Evolutionary conservation across 1,139 yeast genomes (phyloP), one percentile per base, ranked within the genome.

Genomic region (Yamadazyma taylorii): DNA sequence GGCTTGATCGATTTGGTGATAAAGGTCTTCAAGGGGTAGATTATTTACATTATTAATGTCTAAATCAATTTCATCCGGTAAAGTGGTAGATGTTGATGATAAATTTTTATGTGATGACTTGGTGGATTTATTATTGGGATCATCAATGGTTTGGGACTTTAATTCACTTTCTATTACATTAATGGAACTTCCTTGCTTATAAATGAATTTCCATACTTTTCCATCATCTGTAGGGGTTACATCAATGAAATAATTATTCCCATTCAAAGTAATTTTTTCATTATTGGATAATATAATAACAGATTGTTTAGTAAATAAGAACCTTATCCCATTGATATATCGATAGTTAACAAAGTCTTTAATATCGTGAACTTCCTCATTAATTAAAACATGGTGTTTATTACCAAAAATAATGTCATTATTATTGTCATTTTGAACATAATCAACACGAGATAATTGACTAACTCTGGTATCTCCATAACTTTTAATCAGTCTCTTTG

Each of bases 111-210:
- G n/a, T n/a, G n/a, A n/a, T n/a, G n/a, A n/a, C n/a, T n/a, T n/a
- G n/a, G n/a, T n/a, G n/a, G n/a, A n/a, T n/a, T n/a, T n/a, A n/a
- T n/a, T n/a, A n/a, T n/a, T n/a, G n/a, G n/a, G n/a, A n/a, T n/a
- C n/a, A 7, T 25, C 29, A 9, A 41, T 24, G 2, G 38, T 32
- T 28, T 41, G 40, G 11, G 38, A 17, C n/a, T 12, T 25, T 19
- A 39, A 16, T 17, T 39, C 38, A 14, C 39, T 17, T 13, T 8
- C 15, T 12, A 26, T 19, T 19, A 33, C 31, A 8, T 31, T 35
- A 11, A 41, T 29, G 3, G 42, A 35, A n/a, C 24, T 27, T 8
- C 45, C 45, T 8, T 39, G 34, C 21, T 42, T 42, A 23, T 30
- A 39, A n/a, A 42, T 35, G 27, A 42, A 35, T 15, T 35, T 37